Conservation (phyloP, 306 rosid species). For the Carpinus fangiana region DNA sequence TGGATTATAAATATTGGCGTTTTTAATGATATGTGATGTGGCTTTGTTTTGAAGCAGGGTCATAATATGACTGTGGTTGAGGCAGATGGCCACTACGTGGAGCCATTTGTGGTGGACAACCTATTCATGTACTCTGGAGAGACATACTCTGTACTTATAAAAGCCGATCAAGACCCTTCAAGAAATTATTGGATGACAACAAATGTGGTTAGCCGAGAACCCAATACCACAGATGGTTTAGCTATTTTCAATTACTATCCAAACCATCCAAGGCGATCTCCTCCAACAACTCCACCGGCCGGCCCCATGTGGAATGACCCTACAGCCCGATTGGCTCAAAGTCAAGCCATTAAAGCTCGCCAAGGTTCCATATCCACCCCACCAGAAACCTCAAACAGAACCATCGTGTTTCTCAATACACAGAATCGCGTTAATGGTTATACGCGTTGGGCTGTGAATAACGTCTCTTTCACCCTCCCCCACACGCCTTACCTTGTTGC, state of each 20-base stretch:
- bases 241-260: conserved; percentile 80
- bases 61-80: conserved; percentile 91
- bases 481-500: conserved; percentile 83
- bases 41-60: conserved; percentile 43
- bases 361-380: conserved; percentile 48
- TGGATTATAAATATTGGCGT: not conserved
- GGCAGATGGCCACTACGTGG: conserved; percentile 89
- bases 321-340: conserved; percentile 48
- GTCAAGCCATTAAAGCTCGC: conserved; percentile 64
- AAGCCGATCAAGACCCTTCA: conserved; percentile 66
- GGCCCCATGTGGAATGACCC: conserved; percentile 67
- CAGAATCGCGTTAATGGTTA: conserved; percentile 44
- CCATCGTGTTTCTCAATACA: conserved; percentile 79
- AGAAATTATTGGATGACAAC: conserved; percentile 84
- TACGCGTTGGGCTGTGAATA: conserved; percentile 65
- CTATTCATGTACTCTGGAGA: conserved; percentile 85
- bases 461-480: conserved; percentile 67
- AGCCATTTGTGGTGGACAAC: conserved; percentile 71
- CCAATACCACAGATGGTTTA: conserved; percentile 63
- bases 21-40: not conserved
- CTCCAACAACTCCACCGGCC: conserved; percentile 52
- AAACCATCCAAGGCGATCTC: conserved; percentile 63
- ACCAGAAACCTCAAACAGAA: conserved; percentile 61
- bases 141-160: conserved; percentile 83
- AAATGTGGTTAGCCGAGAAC: conserved; percentile 51